Evolutionary conservation across 176 grass and related monocot genomes (phyloP).

Genomic region (Stipa capillata): DNA sequence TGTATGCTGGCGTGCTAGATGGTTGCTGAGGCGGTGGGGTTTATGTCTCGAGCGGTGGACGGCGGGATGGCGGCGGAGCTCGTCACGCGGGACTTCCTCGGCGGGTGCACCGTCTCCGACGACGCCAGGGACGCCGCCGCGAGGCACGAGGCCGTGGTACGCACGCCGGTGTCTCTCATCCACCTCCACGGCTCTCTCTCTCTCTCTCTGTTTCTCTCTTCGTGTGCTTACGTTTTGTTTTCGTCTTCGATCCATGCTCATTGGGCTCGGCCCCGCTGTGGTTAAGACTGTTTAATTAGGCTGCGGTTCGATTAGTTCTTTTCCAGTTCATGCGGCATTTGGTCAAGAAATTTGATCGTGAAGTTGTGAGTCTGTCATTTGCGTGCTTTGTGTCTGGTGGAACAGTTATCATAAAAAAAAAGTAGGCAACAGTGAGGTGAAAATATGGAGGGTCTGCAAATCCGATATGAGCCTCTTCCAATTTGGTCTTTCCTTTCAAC

Average conservation of each 20-base stretch:
- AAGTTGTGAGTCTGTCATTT: neutral
- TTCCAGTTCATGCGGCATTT: neutral
- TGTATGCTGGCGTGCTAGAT: conserved; percentile 16
- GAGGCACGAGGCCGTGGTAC: conserved; percentile 24
- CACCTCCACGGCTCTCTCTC: neutral
- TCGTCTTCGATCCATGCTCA: neutral
- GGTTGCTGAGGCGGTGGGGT: conserved; percentile 60
- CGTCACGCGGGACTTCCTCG: conserved; percentile 90
- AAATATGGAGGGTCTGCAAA: too few relatives aligned
- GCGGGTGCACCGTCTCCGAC: conserved; percentile 33
- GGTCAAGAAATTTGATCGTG: neutral
- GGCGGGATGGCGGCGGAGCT: conserved; percentile 45
- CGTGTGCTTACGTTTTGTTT: neutral
- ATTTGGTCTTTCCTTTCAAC: neutral
- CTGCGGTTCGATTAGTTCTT: neutral
- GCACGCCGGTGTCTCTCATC: neutral
- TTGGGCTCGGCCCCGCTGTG: neutral
- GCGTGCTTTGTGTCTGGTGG: neutral
- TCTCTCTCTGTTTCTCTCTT: too few relatives aligned
- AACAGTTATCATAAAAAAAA: too few relatives aligned
- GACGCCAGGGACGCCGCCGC: conserved; percentile 29
- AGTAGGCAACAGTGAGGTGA: too few relatives aligned
- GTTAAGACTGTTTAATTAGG: neutral
- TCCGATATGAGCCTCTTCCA: neutral
- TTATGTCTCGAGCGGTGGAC: conserved; percentile 42